Base-by-base conservation (phyloP, 2,329 filamentous ascomycete species). In the Calonectria ilicicola region DNA sequence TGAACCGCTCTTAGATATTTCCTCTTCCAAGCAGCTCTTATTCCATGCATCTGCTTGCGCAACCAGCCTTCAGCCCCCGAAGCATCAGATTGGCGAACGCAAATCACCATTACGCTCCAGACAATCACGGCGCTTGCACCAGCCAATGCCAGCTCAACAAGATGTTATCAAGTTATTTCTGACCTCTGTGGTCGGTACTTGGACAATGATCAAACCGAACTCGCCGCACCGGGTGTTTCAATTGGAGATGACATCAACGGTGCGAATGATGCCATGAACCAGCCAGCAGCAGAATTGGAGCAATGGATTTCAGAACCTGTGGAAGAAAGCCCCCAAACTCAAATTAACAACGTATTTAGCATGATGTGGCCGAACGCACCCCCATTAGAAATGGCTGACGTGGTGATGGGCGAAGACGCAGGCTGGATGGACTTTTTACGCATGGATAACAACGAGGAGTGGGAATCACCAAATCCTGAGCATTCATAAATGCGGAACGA, bases 21-120 rank as follows among this genome's bases (percentile, higher is more conserved):
- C 69, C 81, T 88, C 6, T 89, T 89, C 67, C 87, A 88, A 69
- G 86, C 87, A 0, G 85, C 84, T 2, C 78, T 89, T 19, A 88
- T 89, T 12, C 87, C 86, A 1, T 85, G 83, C 56, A 84, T 88
- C 14, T 88, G 86, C 69, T 81, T 88, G 2, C 84, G 86, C 7
- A 87, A 86, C 66, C 79, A 85, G 6, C 85, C 86, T 0, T 74
- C 77, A 8, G 83, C 85, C 2, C 68, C 79, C 2, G 75, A 82
- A 12, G 84, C 84, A 9, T 47, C 77, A 1, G 82, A 82, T 67
- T 88, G 86, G 86, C 81, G 84, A 10, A 74, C 78, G 2, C 86
- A 88, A 70, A 83, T 88, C 46, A 77, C 75, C 3, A 80, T 77
- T 3, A 83, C 85, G 1, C 76, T 87, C 6, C 76, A 80, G 1